These are phyloP conservation scores for Nitzschia inconspicua DNA, from an alignment of 108 stramenopile species.

Conservation along the genomic window DNA sequence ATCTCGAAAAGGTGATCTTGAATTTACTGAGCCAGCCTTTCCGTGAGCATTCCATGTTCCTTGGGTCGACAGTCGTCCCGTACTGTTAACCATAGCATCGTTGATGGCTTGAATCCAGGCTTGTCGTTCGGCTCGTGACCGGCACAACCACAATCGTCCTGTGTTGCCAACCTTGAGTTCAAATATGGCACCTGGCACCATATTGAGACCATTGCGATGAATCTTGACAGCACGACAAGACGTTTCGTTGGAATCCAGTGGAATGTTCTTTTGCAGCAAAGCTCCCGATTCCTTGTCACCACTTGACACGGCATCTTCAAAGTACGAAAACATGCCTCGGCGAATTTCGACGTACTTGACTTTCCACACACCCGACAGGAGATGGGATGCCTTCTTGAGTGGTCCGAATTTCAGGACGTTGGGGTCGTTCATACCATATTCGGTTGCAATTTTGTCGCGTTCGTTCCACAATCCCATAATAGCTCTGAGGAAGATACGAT, in stretches of 20 bases:
- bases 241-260: constrained; percentile 46
- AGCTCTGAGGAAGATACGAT: constrained; percentile 73
- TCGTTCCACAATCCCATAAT: constrained; percentile 60
- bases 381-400: constrained; percentile 71
- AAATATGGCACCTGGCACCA: constrained; percentile 44
- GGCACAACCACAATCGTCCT: constrained; percentile 73
- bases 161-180: constrained; percentile 38
- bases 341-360: constrained; percentile 77
- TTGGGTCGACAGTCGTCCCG: constrained; percentile 70
- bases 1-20: constrained; percentile 53
- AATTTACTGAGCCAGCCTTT: constrained; percentile 31
- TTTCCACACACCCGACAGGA: constrained; percentile 77
- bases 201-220: constrained; percentile 42
- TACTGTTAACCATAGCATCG: constrained; percentile 74
- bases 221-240: constrained; percentile 71
- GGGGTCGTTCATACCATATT: constrained; percentile 55
- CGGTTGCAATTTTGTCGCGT: constrained; percentile 51
- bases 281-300: constrained; percentile 28
- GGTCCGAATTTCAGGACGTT: constrained; percentile 67
- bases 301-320: constrained; percentile 42
- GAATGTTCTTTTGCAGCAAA: constrained; percentile 62
- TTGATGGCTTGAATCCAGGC: constrained; percentile 79
- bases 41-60: constrained; percentile 40
- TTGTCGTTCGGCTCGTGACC: constrained; percentile 60
- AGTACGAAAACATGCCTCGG: constrained; percentile 73